Percentiles rank a stretch among this genome's conserved stretches.
These are phyloP conservation scores for Odonthalia washingtoniensis DNA, from an alignment of 31 red algal species.

Conservation along the genomic window DNA sequence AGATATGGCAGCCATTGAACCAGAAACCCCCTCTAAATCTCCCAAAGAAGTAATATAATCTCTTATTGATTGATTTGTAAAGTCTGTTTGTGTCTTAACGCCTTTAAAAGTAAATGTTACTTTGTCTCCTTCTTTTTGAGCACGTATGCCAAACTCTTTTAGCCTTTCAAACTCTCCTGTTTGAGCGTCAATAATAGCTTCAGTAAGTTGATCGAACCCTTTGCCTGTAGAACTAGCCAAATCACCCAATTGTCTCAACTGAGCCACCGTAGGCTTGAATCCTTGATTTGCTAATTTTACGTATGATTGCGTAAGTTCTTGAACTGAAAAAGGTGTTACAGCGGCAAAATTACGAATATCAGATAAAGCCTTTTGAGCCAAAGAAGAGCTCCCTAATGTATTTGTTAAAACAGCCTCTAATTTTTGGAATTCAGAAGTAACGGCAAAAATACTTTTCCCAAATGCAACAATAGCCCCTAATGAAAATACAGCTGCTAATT, in stretches of 20 bases:
- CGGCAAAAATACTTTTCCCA: too few species aligned
- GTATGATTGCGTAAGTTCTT: constrained; percentile 9
- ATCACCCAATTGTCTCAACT: not conserved
- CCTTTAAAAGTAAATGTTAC: constrained; percentile 11
- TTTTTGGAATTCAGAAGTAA: constrained; percentile 10
- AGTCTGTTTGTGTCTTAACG: not conserved
- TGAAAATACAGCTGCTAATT: too few species aligned
- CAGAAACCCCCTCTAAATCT: constrained; percentile 1
- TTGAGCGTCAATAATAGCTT: not conserved
- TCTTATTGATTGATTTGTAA: not conserved
- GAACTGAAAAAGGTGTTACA: constrained; percentile 4
- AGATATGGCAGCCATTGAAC: not conserved
- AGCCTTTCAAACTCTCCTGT: constrained; percentile 10
- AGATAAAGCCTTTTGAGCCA: not conserved
- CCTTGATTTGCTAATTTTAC: not conserved
- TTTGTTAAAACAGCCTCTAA: not conserved
- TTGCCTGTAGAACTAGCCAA: not conserved
- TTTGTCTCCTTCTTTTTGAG: not conserved
- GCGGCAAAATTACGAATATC: constrained; percentile 14
- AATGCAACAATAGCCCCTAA: too few species aligned
- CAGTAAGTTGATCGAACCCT: not conserved
- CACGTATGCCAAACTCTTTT: constrained; percentile 14
- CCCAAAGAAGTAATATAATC: not conserved
- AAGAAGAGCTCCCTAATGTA: not conserved
- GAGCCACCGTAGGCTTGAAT: not conserved